Evolutionary conservation across 179 eudicot genomes (phyloP), one percentile per base, ranked within the genome.

Genomic region (Actinidia chinensis): DNA sequence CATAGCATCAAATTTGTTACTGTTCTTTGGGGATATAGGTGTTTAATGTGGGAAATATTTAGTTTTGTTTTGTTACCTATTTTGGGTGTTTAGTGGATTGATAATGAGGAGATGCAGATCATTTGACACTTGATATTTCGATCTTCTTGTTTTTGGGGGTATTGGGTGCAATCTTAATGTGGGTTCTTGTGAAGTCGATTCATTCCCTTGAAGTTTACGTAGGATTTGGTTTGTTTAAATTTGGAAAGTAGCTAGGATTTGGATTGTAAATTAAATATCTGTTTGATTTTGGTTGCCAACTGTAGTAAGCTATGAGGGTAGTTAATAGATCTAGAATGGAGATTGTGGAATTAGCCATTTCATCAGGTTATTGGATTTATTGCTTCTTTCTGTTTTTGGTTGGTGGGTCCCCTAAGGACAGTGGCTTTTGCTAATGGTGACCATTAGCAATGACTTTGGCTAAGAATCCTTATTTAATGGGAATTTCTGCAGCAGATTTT

Each of bases 131-230:
- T 56, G 25, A 8, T 23, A 18, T n/a, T 46, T 43, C 18, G 66
- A 73, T 40, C 18, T 6, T 8, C 22, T 7, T 1, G 40, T 61
- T 59, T 13, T 4, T 50, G 47, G 42, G 55, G 6, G 18, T 55
- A n/a, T 40, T 68, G 33, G 33, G n/a, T 50, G 77, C 77, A 80
- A 83, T 4, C 81, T 74, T 77, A 64, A 47, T 70, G 33, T 83
- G 65, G 60, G 65, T 71, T 81, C 51, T 55, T 56, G n/a, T 14
- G 51, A 5, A 36, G 14, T 66, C n/a, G 40, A 61, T 13, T 46
- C 7, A 12, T 28, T 76, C 50, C 50, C 25, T 48, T 50, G 59
- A 36, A 6, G 40, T 6, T 70, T 70, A 8, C 7, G 40, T 58
- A 20, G 46, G 52, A 5, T 17, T 44, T 23, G n/a, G 4, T 22